Evolutionary conservation across 305 asterid genomes (phyloP).

Genomic region (Solanum hybrid): DNA sequence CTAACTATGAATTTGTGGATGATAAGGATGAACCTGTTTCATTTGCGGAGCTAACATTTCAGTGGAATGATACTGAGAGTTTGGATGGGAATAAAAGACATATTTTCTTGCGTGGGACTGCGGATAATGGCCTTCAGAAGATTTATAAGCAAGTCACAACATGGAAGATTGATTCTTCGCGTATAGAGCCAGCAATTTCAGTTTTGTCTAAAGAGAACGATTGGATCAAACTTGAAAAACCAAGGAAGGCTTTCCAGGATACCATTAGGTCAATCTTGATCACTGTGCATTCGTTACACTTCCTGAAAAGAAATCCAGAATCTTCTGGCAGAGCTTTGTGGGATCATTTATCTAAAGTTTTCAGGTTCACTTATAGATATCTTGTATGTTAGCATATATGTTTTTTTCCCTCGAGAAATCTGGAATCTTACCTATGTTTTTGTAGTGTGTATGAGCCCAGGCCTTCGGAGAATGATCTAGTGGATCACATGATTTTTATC

Average conservation of each 20-base stretch:
- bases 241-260: constrained; percentile 45
- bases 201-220: constrained; percentile 49
- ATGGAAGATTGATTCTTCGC: constrained; percentile 62
- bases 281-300: constrained; percentile 55
- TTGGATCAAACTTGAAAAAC: constrained; percentile 81
- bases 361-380: constrained; percentile 48
- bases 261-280: constrained; percentile 47
- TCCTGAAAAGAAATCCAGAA: constrained; percentile 49
- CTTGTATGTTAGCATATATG: not conserved
- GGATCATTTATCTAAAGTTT: constrained; percentile 56
- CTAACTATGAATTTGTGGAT: constrained; percentile 39
- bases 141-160: constrained; percentile 52
- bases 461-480: constrained; percentile 72
- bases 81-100: constrained; percentile 20
- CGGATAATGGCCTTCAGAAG: constrained; percentile 61
- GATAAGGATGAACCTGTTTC: constrained; percentile 42
- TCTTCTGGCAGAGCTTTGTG: constrained; percentile 50
- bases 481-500: constrained; percentile 46
- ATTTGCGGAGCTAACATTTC: constrained; percentile 44
- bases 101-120: constrained; percentile 49
- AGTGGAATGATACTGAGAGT: constrained; percentile 30
- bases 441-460: constrained; percentile 45
- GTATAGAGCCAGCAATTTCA: constrained; percentile 49
- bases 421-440: constrained; percentile 5
- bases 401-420: not conserved